These are phyloP conservation scores for Claviceps fusiformis DNA, from an alignment of 2,329 filamentous ascomycete genomes.

Conservation along the genomic window DNA sequence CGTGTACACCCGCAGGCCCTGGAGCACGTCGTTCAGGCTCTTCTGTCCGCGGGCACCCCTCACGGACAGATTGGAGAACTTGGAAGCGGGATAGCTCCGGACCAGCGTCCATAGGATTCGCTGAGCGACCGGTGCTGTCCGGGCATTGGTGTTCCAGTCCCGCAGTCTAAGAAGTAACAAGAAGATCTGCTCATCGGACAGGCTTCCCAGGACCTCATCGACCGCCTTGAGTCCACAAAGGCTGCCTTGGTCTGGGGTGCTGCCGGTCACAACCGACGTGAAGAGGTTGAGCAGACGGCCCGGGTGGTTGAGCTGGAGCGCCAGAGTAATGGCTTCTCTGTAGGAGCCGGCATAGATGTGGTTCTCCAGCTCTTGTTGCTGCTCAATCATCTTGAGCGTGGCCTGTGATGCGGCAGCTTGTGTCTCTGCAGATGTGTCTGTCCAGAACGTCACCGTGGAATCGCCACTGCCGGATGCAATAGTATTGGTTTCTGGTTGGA, in stretches of 20 bases:
- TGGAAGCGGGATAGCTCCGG: slow-evolving; percentile 64
- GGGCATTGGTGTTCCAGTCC: slow-evolving; percentile 96
- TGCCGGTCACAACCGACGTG: slow-evolving; percentile 58
- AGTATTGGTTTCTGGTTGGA: slow-evolving; percentile 53
- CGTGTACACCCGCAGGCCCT: slow-evolving; percentile 80
- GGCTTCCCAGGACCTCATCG: slow-evolving; percentile 65
- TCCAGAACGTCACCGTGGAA: slow-evolving; percentile 90
- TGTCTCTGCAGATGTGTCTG: slow-evolving; percentile 74
- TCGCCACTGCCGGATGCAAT: slow-evolving; percentile 87
- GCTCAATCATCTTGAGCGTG: slow-evolving; percentile 70
- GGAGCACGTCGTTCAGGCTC: slow-evolving; percentile 70
- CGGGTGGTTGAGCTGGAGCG: slow-evolving; percentile 87
- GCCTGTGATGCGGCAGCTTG: slow-evolving; percentile 60
- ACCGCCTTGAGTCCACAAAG: slow-evolving; percentile 55
- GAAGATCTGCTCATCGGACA: slow-evolving; percentile 79
- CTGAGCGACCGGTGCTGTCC: slow-evolving; percentile 75
- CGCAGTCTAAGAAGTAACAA: slow-evolving; percentile 66
- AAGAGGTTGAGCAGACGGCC: slow-evolving; percentile 76
- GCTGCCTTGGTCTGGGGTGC: slow-evolving; percentile 46
- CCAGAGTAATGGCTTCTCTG: slow-evolving; percentile 82
- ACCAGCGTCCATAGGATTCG: slow-evolving; percentile 69
- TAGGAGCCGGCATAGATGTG: slow-evolving; percentile 80
- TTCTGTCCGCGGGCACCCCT: slow-evolving; percentile 43
- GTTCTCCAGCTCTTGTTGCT: slow-evolving; percentile 89
- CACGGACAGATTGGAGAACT: slow-evolving; percentile 57